Conservation (phyloP, 257 asterid species). For the Petunia axillaris region DNA sequence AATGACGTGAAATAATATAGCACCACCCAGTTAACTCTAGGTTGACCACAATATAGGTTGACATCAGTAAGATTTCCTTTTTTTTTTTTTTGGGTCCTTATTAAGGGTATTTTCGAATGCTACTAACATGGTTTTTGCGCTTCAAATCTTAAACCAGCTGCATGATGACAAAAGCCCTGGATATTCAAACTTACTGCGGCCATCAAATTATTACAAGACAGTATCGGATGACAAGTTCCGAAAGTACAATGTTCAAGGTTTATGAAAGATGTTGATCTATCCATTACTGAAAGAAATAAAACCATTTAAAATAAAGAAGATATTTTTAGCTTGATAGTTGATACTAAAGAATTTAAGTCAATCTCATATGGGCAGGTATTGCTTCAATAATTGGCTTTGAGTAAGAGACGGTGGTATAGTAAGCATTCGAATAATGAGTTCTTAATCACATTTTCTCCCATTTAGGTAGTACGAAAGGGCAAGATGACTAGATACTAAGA, state of each 20-base stretch:
- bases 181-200: neutral
- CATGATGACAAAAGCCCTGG: neutral
- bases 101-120: no score
- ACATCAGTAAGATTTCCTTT: no score
- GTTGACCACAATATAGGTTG: no score
- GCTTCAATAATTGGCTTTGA: neutral
- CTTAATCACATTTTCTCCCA: slow-evolving; percentile 11
- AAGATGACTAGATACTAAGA: neutral
- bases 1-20: no score
- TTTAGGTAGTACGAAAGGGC: neutral
- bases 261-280: slow-evolving; percentile 5
- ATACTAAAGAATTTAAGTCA: neutral
- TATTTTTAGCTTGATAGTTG: neutral
- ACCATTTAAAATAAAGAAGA: neutral
- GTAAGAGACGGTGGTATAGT: neutral
- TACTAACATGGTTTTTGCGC: neutral
- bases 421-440: neutral
- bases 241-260: neutral
- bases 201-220: neutral
- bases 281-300: neutral
- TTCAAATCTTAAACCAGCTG: neutral
- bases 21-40: no score
- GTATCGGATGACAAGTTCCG: neutral
- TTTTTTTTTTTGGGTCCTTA: no score
- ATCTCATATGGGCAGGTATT: neutral